Evolutionary conservation across 441 rosid genomes (phyloP).

Genomic region (Syzygium malaccense): DNA sequence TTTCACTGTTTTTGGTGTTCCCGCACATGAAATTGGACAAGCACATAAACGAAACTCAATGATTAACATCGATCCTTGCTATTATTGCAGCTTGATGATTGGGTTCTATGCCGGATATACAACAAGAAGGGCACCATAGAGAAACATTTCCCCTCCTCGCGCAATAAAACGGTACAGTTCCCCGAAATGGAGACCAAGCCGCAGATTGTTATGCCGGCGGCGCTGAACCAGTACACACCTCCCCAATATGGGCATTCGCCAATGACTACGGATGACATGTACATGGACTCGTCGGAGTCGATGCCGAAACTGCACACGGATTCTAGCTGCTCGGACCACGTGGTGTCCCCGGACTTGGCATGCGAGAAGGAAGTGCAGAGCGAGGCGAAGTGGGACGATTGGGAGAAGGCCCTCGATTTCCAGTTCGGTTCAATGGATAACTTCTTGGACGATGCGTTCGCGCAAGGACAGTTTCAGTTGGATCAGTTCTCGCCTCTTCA

Average conservation of each 20-base stretch:
- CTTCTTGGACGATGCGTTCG: not conserved
- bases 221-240: not conserved
- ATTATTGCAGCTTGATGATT: not conserved
- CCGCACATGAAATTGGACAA: not conserved
- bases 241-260: not conserved
- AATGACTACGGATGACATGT: not conserved
- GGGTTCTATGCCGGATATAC: not conserved
- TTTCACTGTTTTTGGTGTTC: not conserved
- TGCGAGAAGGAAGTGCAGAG: not conserved
- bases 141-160: not conserved
- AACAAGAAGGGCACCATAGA: not conserved
- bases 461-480: not conserved
- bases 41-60: not conserved
- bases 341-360: not conserved
- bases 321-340: not conserved
- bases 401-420: not conserved
- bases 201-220: not conserved
- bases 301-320: not conserved
- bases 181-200: not conserved
- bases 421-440: not conserved
- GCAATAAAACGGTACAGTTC: not conserved
- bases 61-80: not conserved
- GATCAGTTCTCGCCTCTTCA: not conserved
- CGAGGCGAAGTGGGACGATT: not conserved
- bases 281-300: not conserved